Evolutionary conservation across 2,329 filamentous ascomycete genomes (phyloP).

Genomic region (Endothia cerciana): DNA sequence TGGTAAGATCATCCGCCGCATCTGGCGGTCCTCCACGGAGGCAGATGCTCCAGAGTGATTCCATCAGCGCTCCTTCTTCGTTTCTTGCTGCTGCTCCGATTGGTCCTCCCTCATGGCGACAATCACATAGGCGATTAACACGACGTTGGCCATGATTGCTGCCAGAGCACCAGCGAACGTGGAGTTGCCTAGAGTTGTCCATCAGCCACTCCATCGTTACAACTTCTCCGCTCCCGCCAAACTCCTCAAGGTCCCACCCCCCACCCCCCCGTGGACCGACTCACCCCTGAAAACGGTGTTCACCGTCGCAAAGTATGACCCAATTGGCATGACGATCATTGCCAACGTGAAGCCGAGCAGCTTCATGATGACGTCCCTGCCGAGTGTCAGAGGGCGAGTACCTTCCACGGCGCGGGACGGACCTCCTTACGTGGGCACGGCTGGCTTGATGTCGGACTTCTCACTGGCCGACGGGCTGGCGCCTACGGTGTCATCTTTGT

Average conservation of each 20-base stretch:
- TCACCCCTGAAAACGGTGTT: conserved; percentile 77
- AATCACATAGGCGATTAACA: conserved; percentile 86
- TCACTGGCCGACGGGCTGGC: conserved; percentile 47
- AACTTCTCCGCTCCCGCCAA: background rate
- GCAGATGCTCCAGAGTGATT: background rate
- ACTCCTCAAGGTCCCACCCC: background rate
- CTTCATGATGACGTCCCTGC: conserved; percentile 83
- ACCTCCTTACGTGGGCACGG: conserved; percentile 73
- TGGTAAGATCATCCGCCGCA: background rate
- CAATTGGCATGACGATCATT: conserved; percentile 87
- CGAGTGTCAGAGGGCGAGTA: background rate
- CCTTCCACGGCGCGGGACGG: background rate
- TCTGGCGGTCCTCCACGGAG: background rate
- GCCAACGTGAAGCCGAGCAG: conserved; percentile 87
- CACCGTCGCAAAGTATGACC: conserved; percentile 84
- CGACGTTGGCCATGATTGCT: conserved; percentile 87
- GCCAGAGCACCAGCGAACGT: conserved; percentile 85
- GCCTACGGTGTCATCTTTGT: conserved; percentile 56
- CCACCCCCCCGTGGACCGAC: conserved; percentile 28
- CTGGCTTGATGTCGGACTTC: conserved; percentile 77
- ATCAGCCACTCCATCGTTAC: background rate
- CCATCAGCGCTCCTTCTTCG: conserved; percentile 53
- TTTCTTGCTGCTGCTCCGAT: conserved; percentile 47
- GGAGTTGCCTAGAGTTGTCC: conserved; percentile 66
- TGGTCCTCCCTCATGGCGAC: conserved; percentile 90